Base-by-base conservation (phyloP, 1,284 basidiomycete genomes). In the Cerioporus squamosus region DNA sequence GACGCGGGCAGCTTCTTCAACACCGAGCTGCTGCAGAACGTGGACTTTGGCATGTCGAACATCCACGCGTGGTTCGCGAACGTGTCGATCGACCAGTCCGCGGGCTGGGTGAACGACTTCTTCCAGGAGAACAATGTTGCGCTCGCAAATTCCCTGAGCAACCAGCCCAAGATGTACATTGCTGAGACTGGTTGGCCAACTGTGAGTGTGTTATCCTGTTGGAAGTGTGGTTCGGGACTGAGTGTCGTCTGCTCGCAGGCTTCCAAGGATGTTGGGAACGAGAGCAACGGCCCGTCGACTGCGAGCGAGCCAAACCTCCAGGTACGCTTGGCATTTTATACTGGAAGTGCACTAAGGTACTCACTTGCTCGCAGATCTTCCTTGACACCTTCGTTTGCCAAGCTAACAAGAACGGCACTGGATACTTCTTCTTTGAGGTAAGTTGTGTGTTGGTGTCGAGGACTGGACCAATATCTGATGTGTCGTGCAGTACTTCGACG, bases 131-230 rank as follows among this genome's bases (percentile, higher is more conserved):
- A 77, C 40, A 85, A 92, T 70, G 82, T 92, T 8, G 75, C 69
- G 43, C 76, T 77, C 24, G 83, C 84, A 2, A 39, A 63, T 18
- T 62, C 70, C n/a, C 65, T 77, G n/a, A 54, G 82, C 15, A 93
- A 93, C 75, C 81, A 86, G 58, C 93, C 94, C 5, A 74, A 78
- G 55, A 88, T 90, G 80, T 94, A 87, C 75, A 94, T 96, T 63
- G 94, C 94, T 10, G 94, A 97, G 78, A 95, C 94, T 22, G 95
- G 95, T 39, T 97, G 95, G 95, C 95, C 95, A 14, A 87, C 91
- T 33, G 89, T 90, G 70, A 60, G 79, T 66, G 10, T 40, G 24
- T 17, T n/a, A 3, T 26, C 5, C 5, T 8, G 5, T 26, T 9
- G 4, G 49, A 7, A 9, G 4, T 12, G 6, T 46, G 20, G 31